These are phyloP conservation scores for Penicillium bialowiezense DNA, from an alignment of 495 filamentous ascomycete species.

Conservation along the genomic window DNA sequence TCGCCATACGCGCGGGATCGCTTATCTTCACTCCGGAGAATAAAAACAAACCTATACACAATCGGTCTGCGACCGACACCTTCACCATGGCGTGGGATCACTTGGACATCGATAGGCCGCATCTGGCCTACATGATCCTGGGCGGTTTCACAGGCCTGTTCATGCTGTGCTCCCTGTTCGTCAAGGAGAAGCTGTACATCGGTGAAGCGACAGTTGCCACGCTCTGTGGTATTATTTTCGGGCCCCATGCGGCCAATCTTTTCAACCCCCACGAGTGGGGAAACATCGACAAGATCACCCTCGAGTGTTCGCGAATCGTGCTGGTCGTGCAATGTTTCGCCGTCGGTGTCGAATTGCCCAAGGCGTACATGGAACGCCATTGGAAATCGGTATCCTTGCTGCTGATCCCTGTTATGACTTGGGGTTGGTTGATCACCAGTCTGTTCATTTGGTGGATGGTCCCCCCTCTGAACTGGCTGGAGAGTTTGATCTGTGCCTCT, in stretches of 20 bases:
- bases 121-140: constrained; percentile 97
- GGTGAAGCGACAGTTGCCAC: constrained; percentile 98
- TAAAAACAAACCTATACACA: background rate
- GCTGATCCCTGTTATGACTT: constrained; percentile 94
- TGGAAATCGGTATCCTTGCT: constrained; percentile 91
- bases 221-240: constrained; percentile 94
- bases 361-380: constrained; percentile 95
- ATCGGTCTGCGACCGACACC: background rate
- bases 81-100: constrained; percentile 87
- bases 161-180: constrained; percentile 96
- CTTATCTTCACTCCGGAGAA: background rate
- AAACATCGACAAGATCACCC: constrained; percentile 89
- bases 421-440: constrained; percentile 91
- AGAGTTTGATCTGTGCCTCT: constrained; percentile 80
- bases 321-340: constrained; percentile 99
- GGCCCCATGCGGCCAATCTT: constrained; percentile 87
- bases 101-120: constrained; percentile 86
- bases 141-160: constrained; percentile 97
- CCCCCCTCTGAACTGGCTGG: constrained; percentile 75
- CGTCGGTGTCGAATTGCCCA: constrained; percentile 96
- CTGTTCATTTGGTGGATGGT: constrained; percentile 98
- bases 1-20: constrained; percentile 6
- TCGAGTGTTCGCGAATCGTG: constrained; percentile 96
- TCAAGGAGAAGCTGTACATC: constrained; percentile 98
- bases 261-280: constrained; percentile 87